These are phyloP conservation scores for Trichoderma atrobrunneum DNA, from an alignment of 2,329 filamentous ascomycete species.

Conservation along the genomic window DNA sequence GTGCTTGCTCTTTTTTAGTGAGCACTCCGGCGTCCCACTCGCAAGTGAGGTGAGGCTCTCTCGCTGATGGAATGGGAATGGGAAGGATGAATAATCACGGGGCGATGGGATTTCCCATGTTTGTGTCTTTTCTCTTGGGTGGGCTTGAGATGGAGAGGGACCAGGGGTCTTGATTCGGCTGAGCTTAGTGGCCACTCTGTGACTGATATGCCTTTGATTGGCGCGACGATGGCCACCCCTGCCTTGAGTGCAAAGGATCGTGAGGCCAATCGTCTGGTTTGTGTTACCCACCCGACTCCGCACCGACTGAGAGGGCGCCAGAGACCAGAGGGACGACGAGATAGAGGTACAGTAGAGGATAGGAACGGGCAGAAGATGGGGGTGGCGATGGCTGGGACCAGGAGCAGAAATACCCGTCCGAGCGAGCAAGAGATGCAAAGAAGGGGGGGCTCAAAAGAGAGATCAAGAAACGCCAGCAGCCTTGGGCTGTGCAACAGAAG, in stretches of 20 bases:
- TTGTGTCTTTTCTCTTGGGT: conserved; percentile 1
- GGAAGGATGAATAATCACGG: conserved; percentile 20
- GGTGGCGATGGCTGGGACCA: not conserved
- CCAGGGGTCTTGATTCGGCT: conserved; percentile 12
- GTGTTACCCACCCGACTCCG: conserved; percentile 11
- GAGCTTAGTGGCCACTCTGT: conserved; percentile 14
- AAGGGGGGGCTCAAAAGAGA: not conserved
- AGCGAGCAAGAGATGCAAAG: not conserved
- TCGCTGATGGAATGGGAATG: not conserved
- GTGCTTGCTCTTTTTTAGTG: conserved; percentile 5
- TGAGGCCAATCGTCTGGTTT: not conserved
- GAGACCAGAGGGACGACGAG: not conserved
- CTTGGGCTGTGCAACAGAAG: not conserved
- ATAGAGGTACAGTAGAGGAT: not conserved
- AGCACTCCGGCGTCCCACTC: conserved; percentile 10
- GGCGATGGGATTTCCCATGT: conserved; percentile 4
- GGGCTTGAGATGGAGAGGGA: not conserved
- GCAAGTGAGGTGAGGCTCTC: not conserved
- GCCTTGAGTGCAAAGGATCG: conserved; percentile 10
- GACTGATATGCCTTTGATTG: conserved; percentile 8
- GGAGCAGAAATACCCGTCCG: not conserved
- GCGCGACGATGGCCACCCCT: conserved; percentile 7
- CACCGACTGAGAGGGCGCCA: not conserved
- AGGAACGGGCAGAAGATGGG: not conserved
- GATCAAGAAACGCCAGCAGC: not conserved